These are phyloP conservation scores for Neonectria punicea DNA, from an alignment of 2,329 filamentous ascomycete species.

Conservation along the genomic window DNA sequence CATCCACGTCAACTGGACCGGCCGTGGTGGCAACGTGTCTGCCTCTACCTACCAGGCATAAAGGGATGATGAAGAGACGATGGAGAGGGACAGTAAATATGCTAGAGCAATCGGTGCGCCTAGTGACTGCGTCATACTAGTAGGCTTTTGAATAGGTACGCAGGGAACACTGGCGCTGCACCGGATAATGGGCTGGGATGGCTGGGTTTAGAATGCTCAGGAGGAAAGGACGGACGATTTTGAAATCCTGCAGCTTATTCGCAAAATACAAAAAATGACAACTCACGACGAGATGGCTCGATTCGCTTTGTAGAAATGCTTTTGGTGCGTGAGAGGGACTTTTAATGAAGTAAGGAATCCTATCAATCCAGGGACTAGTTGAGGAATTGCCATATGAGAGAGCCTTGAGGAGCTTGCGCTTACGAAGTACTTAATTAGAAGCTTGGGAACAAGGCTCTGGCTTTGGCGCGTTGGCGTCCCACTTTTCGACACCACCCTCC, in stretches of 20 bases:
- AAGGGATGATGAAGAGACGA: slow-evolving; percentile 40
- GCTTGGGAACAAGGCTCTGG: slow-evolving; percentile 3
- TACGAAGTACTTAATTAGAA: no score
- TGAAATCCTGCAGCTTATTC: slow-evolving; percentile 31
- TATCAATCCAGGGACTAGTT: no score
- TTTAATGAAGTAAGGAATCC: no score
- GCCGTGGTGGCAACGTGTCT: slow-evolving; percentile 95
- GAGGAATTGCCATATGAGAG: not conserved
- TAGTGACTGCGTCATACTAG: slow-evolving; percentile 36
- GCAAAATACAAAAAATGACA: slow-evolving; percentile 25
- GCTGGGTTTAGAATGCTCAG: slow-evolving; percentile 41
- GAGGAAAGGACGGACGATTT: slow-evolving; percentile 36
- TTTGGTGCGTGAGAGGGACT: no score
- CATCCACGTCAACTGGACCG: slow-evolving; percentile 99
- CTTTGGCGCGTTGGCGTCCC: slow-evolving; percentile 29
- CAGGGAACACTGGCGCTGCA: slow-evolving; percentile 39
- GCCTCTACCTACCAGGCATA: slow-evolving; percentile 98
- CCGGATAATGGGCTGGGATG: slow-evolving; percentile 39
- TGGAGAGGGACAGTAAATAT: slow-evolving; percentile 34
- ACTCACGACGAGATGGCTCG: not conserved
- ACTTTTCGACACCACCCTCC: slow-evolving; percentile 17
- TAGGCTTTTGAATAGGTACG: slow-evolving; percentile 39
- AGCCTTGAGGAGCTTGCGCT: no score
- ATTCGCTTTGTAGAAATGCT: not conserved
- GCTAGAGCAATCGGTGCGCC: slow-evolving; percentile 28